Evolutionary conservation across 148 eudicot genomes (phyloP), one percentile per base, ranked within the genome.

Genomic region (Nyssa sinensis): DNA sequence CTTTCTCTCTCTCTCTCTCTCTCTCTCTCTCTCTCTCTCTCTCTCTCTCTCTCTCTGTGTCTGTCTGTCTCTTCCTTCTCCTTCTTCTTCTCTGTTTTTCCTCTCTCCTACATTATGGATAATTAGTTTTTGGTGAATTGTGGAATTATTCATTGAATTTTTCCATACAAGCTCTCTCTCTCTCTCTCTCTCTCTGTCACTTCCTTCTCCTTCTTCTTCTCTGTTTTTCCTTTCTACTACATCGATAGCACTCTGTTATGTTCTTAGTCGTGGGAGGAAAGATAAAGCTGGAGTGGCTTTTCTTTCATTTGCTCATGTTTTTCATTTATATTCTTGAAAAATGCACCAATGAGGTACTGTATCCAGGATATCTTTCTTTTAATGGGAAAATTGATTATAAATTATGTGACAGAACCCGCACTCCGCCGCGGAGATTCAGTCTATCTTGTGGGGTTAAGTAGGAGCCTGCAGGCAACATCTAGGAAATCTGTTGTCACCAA

Each of bases 401-500:
- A 5, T 28, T 78, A 9, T 81, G 47, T 55, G 35, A 70, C 92
- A 94, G 98, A 94, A 44, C 96, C 98, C 81, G 84, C 86, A 55
- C 76, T 94, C 66, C 89, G 86, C 21, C 98, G 98, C 73, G 98
- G 98, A 80, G 96, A 94, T 85, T 77, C 88, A 53, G 98, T 94
- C 9, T 85, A 88, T 86, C 94, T 94, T 68, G 97, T 94, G 85
- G 98, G 98, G 33, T 83, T 94, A 82, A 94, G 97, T 82, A 87
- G 93, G 77, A 94, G 95, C 76, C 83, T 92, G 62, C 98, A 90
- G 68, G 97, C 97, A 75, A 92, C 98, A 62, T 94, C 97, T 11
- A 84, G 98, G 77, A 94, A 90, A 83, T 94, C 98, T 30, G 78
- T 89, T 75, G 98, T 94, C 76, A 94, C 98, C 80, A 92, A 94